Base-by-base conservation (phyloP, 2,329 filamentous ascomycete genomes). In the Fusarium pseudonygamai region DNA sequence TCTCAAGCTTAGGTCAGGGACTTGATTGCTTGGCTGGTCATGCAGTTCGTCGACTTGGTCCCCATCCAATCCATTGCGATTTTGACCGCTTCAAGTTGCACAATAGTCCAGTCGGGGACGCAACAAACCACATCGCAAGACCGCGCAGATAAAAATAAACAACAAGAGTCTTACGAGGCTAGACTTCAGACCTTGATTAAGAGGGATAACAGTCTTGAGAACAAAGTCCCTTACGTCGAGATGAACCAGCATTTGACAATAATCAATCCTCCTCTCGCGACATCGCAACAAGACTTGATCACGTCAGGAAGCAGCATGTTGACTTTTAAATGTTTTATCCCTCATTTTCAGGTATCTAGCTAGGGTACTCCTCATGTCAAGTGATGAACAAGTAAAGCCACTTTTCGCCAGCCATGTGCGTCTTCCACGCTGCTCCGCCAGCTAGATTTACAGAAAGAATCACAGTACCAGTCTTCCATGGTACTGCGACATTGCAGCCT, bases 301-400 rank as follows among this genome's bases (percentile, higher is more conserved):
- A 40, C 45, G 43, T 28, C 30, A 53, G 46, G 32, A 58, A 55
- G 39, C 45, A 59, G 45, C 15, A 57, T n/a, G 74, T 75, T 77
- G 68, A 78, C 74, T 71, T 78, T 78, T 74, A 67, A 78, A 75
- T 68, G 68, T 76, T 77, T 78, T 78, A 70, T 73, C 67, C 76
- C 76, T 78, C 75, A 72, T 75, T 43, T 78, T 74, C 74, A 78
- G 75, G 63, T 71, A 72, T 76, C 63, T 75, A 75, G 76, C 72
- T 45, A 71, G 65, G 69, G 46, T 43, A 52, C 40, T 50, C 60
- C 62, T 49, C 62, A 16, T 45, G 64, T 58, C 57, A 72, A 69
- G 59, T 73, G 71, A 76, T 78, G 72, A 76, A 78, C 77, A 78
- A 72, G 69, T 66, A 74, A 67, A 74, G 50, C 67, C 60, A 70